Percentiles rank a stretch among this genome's conserved stretches.
Evolutionary conservation across 805 yeast species (phyloP).

Genomic region (Lachancea cidri): DNA sequence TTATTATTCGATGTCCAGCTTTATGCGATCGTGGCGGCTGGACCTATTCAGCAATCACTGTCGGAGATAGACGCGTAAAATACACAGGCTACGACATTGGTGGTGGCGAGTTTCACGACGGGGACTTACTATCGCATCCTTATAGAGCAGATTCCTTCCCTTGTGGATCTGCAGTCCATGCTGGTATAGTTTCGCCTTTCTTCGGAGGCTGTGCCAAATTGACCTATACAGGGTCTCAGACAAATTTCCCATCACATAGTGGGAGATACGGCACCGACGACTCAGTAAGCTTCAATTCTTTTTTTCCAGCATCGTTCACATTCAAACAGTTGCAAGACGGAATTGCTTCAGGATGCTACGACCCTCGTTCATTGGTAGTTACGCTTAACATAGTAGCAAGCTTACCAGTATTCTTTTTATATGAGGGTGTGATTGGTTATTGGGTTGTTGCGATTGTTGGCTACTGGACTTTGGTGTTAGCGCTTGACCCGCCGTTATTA

Average conservation of each 20-base stretch:
- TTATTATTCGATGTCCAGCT: conserved; percentile 78
- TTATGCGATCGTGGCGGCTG: conserved; percentile 74
- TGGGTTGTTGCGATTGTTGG: conserved; percentile 63
- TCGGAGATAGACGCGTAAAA: conserved; percentile 63
- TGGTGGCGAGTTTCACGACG: conserved; percentile 46
- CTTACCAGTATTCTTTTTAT: conserved; percentile 50
- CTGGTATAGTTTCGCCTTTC: conserved; percentile 68
- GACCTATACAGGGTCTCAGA: conserved; percentile 49
- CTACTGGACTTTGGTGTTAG: conserved; percentile 75
- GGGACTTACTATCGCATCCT: conserved; percentile 44
- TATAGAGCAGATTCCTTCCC: conserved; percentile 87
- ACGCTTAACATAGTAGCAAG: conserved; percentile 58
- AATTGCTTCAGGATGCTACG: conserved; percentile 51
- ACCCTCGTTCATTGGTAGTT: conserved; percentile 58
- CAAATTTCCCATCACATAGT: conserved; percentile 40
- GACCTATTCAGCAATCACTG: conserved; percentile 69
- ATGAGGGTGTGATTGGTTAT: conserved; percentile 44
- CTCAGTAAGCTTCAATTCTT: conserved; percentile 54
- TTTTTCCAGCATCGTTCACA: conserved; percentile 68
- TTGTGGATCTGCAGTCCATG: conserved; percentile 86
- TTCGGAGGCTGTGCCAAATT: conserved; percentile 76
- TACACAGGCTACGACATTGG: conserved; percentile 74
- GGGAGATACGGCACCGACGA: conserved; percentile 50
- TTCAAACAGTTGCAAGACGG: conserved; percentile 43
- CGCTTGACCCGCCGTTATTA: conserved; percentile 72